Percentiles rank a stretch among this genome's conserved stretches.
These are phyloP conservation scores for Populus alba DNA, from an alignment of 345 rosid species.

Conservation along the genomic window DNA sequence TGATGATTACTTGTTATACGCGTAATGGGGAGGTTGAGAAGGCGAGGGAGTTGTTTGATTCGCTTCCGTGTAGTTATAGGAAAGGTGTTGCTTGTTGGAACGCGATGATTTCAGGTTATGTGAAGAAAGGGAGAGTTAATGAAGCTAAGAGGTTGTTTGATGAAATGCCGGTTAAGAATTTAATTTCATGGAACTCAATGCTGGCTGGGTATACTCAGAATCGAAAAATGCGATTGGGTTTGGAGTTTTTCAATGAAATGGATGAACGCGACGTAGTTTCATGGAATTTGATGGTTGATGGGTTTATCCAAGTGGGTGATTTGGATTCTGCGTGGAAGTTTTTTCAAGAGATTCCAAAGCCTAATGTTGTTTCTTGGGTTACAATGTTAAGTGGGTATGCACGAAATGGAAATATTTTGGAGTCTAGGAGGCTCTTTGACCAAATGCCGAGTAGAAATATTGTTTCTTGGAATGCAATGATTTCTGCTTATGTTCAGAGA, in stretches of 20 bases:
- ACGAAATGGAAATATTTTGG: constrained; percentile 19
- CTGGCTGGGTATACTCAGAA: constrained; percentile 35
- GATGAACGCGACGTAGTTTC: constrained; percentile 20
- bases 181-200: constrained; percentile 48
- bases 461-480: constrained; percentile 47
- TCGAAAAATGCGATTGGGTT: constrained; percentile 17
- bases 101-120: constrained; percentile 42
- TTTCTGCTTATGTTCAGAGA: constrained; percentile 31
- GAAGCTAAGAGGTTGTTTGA: constrained; percentile 35
- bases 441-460: constrained; percentile 35
- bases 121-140: constrained; percentile 28
- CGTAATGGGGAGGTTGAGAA: constrained; percentile 32
- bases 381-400: constrained; percentile 39
- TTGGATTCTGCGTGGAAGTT: constrained; percentile 37
- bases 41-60: constrained; percentile 36
- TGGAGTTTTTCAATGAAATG: constrained; percentile 19
- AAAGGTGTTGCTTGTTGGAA: constrained; percentile 38
- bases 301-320: constrained; percentile 29
- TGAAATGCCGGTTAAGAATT: constrained; percentile 36
- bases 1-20: constrained; percentile 35
- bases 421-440: constrained; percentile 36
- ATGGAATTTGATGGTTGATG: constrained; percentile 36
- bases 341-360: constrained; percentile 30
- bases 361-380: constrained; percentile 37
- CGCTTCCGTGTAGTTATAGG: constrained; percentile 30